Conservation (phyloP, 2,329 filamentous ascomycete genomes). For the Talaromyces sp. region DNA sequence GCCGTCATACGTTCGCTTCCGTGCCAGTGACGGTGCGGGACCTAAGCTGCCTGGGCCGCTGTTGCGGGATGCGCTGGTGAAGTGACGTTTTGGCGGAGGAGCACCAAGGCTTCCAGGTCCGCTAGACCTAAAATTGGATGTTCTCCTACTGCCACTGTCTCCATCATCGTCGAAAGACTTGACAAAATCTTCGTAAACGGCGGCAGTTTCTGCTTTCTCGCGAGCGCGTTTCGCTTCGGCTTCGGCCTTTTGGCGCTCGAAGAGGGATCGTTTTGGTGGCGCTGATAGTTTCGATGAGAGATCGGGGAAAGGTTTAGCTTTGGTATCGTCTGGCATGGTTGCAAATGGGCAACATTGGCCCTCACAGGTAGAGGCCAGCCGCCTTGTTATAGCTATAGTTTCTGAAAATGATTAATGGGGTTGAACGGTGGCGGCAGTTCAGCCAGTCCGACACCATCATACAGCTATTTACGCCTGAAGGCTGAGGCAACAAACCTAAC, state of each 20-base stretch:
- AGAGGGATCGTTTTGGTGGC: constrained; percentile 75
- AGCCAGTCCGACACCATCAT: background rate
- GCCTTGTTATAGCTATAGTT: background rate
- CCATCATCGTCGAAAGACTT: constrained; percentile 57
- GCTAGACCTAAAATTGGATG: constrained; percentile 21
- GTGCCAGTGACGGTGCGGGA: constrained; percentile 36
- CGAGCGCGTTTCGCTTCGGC: constrained; percentile 80
- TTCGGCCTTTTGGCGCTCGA: constrained; percentile 83
- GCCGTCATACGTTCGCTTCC: constrained; percentile 43
- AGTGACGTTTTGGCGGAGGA: constrained; percentile 57
- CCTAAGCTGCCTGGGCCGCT: constrained; percentile 49
- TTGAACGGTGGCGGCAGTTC: background rate
- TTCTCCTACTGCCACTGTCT: constrained; percentile 17
- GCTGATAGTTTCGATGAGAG: constrained; percentile 72
- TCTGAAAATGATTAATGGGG: background rate
- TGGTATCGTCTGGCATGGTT: constrained; percentile 36
- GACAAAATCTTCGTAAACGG: constrained; percentile 80
- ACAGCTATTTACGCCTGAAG: background rate
- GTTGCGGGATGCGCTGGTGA: constrained; percentile 39
- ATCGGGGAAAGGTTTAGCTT: constrained; percentile 57
- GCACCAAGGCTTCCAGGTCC: constrained; percentile 30
- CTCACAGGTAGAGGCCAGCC: background rate
- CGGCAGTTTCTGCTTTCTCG: constrained; percentile 81
- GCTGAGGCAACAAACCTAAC: background rate
- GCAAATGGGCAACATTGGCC: background rate